Evolutionary conservation across 495 filamentous ascomycete species (phyloP), one percentile per base, ranked within the genome.

Genomic region (Friedmanniomyces endolithicus): DNA sequence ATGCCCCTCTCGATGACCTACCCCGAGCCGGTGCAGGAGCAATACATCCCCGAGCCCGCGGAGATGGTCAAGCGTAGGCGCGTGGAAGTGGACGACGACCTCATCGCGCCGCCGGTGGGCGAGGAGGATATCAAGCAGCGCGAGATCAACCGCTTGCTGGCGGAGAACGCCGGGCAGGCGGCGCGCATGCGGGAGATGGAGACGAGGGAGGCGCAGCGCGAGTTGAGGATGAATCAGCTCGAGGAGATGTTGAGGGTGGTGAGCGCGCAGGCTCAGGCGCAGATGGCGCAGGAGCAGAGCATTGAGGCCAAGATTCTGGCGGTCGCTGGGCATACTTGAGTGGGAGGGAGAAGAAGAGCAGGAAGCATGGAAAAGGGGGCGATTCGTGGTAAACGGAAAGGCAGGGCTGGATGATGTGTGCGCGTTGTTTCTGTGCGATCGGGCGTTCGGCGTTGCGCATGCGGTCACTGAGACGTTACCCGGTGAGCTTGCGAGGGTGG

Each of bases 151-250:
- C 73, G 78, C 14, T 47, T 60, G 6, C 43, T 23, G 16, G 40
- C n/a, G 3, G 47, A 57, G 23, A 57, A 57, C 35, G 52, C 34
- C 1, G 58, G 60, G 53, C 65, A 67, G 25, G 62, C 65, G 35
- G 50, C 48, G 0, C 56, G 61, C 16, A 53, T 70, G 2, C 43
- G 50, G 20, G 47, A 61, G 40, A 54, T 70, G 25, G 65, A 69
- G 58, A 54, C 47, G 27, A 1, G 11, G n/a, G 20, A 56, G 35
- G 54, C 54, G n/a, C 8, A 24, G 35, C 4, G 31, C 6, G 49
- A 39, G 49, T 11, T 29, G 16, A 6, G 49, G n/a, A n/a, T 52
- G 14, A 24, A n/a, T 19, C 33, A 52, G 16, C 49, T 52, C 2
- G 49, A 52, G 49, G 44, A 47, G 17, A 41, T 41, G 37, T 14